Percentiles rank a stretch among this genome's conserved stretches.
These are phyloP conservation scores for Didymella pomorum DNA, from an alignment of 2,329 filamentous ascomycete species.

Conservation along the genomic window DNA sequence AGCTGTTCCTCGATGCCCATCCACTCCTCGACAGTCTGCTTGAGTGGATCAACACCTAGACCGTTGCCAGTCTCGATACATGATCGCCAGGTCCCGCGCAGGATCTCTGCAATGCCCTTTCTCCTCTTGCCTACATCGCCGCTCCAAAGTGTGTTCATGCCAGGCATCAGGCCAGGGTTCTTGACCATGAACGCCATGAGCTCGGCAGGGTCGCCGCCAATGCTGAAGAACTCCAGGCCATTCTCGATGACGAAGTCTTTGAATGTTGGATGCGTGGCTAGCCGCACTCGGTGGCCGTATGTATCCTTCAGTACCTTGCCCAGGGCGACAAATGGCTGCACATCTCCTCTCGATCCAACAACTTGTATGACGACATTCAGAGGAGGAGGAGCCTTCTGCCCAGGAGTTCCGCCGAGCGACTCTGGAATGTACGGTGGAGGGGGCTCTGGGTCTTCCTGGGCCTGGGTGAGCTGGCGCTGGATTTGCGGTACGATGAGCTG, in stretches of 20 bases:
- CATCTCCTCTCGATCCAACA: slow-evolving; percentile 59
- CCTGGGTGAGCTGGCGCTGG: slow-evolving; percentile 49
- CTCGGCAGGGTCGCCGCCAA: slow-evolving; percentile 59
- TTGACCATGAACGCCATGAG: slow-evolving; percentile 86
- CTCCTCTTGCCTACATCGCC: slow-evolving; percentile 80
- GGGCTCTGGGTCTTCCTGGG: slow-evolving; percentile 61
- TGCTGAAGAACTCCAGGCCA: slow-evolving; percentile 59
- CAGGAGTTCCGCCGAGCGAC: slow-evolving; percentile 70
- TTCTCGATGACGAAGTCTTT: slow-evolving; percentile 59
- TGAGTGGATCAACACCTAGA: slow-evolving; percentile 57
- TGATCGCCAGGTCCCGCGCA: slow-evolving; percentile 86
- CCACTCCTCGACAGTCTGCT: slow-evolving; percentile 63
- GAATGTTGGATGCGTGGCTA: slow-evolving; percentile 60
- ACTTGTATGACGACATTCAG: slow-evolving; percentile 61
- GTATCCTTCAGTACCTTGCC: slow-evolving; percentile 60
- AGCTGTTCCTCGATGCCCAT: slow-evolving; percentile 52
- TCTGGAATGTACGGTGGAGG: slow-evolving; percentile 76
- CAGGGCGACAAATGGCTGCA: slow-evolving; percentile 60
- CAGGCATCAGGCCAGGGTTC: slow-evolving; percentile 85
- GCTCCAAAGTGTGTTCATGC: slow-evolving; percentile 76
- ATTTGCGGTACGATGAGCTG: slow-evolving; percentile 51
- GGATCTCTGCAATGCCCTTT: slow-evolving; percentile 77
- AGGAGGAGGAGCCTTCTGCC: slow-evolving; percentile 60
- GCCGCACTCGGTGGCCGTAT: slow-evolving; percentile 57
- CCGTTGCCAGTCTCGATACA: slow-evolving; percentile 83